Conservation (phyloP, 2,329 filamentous ascomycete species). For the Colletotrichum simmondsii region DNA sequence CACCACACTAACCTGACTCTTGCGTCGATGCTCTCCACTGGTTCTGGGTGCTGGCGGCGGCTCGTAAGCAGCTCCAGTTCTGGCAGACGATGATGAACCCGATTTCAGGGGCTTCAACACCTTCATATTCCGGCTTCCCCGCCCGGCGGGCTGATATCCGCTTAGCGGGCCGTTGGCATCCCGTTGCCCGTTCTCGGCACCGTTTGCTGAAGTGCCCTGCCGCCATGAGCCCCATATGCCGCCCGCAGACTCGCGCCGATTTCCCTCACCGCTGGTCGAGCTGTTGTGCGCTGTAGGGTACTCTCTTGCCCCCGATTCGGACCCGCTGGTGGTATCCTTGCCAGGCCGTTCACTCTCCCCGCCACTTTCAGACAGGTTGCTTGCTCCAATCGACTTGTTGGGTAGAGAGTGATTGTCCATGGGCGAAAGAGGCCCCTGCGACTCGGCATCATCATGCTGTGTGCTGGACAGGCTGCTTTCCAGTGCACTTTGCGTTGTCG, state of each 20-base stretch:
- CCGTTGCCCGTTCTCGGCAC: constrained; percentile 63
- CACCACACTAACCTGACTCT: constrained; percentile 59
- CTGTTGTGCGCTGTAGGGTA: constrained; percentile 1
- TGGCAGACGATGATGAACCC: constrained; percentile 56
- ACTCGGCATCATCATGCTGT: constrained; percentile 42
- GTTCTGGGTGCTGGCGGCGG: constrained; percentile 56
- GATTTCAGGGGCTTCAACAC: constrained; percentile 84
- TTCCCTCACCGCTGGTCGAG: constrained; percentile 27
- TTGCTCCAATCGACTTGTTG: constrained; percentile 46
- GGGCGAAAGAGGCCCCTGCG: constrained; percentile 47
- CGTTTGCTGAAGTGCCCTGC: constrained; percentile 59
- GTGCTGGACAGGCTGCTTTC: constrained; percentile 38
- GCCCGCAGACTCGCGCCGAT: constrained; percentile 58
- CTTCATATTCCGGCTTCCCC: constrained; percentile 82
- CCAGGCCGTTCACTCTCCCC: constrained; percentile 54
- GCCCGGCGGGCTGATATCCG: constrained; percentile 76
- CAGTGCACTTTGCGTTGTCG: constrained; percentile 32
- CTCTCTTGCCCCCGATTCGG: constrained; percentile 26
- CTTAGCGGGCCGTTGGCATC: constrained; percentile 65
- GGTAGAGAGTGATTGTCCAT: constrained; percentile 47
- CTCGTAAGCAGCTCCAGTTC: constrained; percentile 65
- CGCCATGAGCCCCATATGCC: constrained; percentile 81
- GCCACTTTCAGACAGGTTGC: constrained; percentile 55
- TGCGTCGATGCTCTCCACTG: constrained; percentile 63
- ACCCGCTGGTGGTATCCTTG: constrained; percentile 35